Conservation (phyloP, 73 alveolate genomes). For the Halteria grandinella region DNA sequence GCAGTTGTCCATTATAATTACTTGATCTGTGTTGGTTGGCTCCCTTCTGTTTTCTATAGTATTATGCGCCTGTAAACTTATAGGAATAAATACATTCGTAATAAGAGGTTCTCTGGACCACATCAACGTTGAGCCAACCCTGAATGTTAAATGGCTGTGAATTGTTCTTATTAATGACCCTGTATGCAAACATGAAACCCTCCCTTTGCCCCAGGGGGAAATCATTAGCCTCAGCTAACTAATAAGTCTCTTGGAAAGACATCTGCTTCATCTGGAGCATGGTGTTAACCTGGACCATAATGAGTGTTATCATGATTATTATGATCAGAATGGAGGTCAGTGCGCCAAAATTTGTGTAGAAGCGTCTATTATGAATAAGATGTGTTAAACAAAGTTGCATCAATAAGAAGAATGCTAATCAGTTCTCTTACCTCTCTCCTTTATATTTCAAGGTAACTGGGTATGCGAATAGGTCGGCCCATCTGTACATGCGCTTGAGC, state of each 20-base stretch:
- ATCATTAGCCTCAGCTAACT: background rate
- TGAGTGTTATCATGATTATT: slow-evolving; percentile 13
- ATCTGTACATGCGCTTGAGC: slow-evolving; percentile 7
- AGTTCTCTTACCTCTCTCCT: slow-evolving; percentile 58
- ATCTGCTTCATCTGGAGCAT: slow-evolving; percentile 11
- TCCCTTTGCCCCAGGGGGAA: slow-evolving; percentile 19
- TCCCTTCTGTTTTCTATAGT: no score
- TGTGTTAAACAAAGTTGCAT: background rate
- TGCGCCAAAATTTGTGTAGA: slow-evolving; percentile 63
- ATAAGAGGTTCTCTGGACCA: no score
- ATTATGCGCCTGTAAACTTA: no score
- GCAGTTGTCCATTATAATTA: no score
- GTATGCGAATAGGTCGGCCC: slow-evolving; percentile 45
- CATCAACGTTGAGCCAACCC: no score
- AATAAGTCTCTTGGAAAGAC: background rate
- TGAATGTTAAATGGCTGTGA: background rate
- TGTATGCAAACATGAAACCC: slow-evolving; percentile 28
- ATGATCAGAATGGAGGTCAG: slow-evolving; percentile 32
- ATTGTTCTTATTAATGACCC: background rate
- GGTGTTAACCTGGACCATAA: background rate
- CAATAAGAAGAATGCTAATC: no score
- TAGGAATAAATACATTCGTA: no score
- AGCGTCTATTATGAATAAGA: slow-evolving; percentile 1
- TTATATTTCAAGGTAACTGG: slow-evolving; percentile 50
- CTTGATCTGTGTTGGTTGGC: no score